Conservation (phyloP, 2,329 filamentous ascomycete genomes). For the Chrysoporthe deuterocubensis region DNA sequence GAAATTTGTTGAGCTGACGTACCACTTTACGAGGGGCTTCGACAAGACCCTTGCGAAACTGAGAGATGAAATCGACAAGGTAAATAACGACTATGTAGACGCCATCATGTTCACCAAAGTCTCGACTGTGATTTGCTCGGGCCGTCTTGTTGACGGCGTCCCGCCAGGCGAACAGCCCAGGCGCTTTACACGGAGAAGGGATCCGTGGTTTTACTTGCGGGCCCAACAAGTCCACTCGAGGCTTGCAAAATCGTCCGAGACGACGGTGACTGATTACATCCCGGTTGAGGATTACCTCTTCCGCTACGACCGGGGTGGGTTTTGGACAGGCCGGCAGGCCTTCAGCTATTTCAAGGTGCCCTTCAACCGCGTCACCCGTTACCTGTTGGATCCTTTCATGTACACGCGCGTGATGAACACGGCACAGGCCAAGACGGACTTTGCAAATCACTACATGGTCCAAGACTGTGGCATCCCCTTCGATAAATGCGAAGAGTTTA, state of each 20-base stretch:
- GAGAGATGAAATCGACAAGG: conserved; percentile 37
- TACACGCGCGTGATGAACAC: conserved; percentile 61
- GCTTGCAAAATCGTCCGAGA: conserved; percentile 31
- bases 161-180: conserved; percentile 41
- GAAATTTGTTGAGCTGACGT: conserved; percentile 59
- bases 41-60: conserved; percentile 49
- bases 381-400: conserved; percentile 64
- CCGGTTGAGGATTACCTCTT: conserved; percentile 71
- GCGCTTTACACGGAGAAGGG: conserved; percentile 60
- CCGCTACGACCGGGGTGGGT: conserved; percentile 71
- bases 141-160: conserved; percentile 55
- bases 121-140: conserved; percentile 63
- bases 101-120: conserved; percentile 65
- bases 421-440: conserved; percentile 20
- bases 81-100: conserved; percentile 66
- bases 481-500: conserved; percentile 47
- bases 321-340: conserved; percentile 68
- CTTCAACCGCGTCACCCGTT: conserved; percentile 67
- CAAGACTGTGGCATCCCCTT: conserved; percentile 65
- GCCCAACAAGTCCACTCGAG: conserved; percentile 50
- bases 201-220: conserved; percentile 78
- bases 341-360: conserved; percentile 68
- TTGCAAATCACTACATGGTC: conserved; percentile 61
- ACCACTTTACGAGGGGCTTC: conserved; percentile 49
- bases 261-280: conserved; percentile 46